These are phyloP conservation scores for Coemansia sp. DNA, from an alignment of 192 early-diverging fungal genomes.

Conservation along the genomic window DNA sequence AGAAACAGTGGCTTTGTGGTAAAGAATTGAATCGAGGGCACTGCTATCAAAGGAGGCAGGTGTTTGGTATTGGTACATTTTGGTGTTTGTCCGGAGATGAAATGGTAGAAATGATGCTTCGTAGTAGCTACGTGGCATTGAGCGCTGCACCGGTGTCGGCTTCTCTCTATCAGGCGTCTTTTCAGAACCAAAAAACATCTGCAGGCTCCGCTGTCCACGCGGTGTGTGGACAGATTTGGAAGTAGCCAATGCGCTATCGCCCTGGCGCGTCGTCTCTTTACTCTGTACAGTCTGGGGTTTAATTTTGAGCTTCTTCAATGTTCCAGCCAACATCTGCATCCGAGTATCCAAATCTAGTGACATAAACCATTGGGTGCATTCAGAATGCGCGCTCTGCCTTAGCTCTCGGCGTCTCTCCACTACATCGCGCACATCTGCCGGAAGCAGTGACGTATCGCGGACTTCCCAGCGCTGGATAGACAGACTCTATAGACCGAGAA, in stretches of 20 bases:
- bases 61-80: slow-evolving; percentile 25
- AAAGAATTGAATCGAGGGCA: slow-evolving; percentile 37
- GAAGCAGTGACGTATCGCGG: slow-evolving; percentile 27
- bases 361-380: slow-evolving; percentile 35
- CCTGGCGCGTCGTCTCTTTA: neutral
- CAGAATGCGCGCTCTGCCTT: slow-evolving; percentile 16
- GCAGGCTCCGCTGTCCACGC: slow-evolving; percentile 42
- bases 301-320: slow-evolving; percentile 29
- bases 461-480: slow-evolving; percentile 52
- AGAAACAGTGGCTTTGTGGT: too few relatives aligned
- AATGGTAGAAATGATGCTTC: slow-evolving; percentile 42
- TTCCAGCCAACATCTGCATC: slow-evolving; percentile 27
- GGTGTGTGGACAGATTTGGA: slow-evolving; percentile 13
- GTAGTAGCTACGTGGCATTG: slow-evolving; percentile 24
- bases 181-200: slow-evolving; percentile 43
- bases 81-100: slow-evolving; percentile 32
- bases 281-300: slow-evolving; percentile 6
- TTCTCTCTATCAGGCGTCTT: slow-evolving; percentile 10
- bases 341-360: slow-evolving; percentile 17
- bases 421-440: slow-evolving; percentile 27
- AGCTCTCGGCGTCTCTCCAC: slow-evolving; percentile 24
- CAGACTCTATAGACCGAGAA: slow-evolving; percentile 6
- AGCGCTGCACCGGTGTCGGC: neutral
- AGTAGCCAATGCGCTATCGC: neutral
- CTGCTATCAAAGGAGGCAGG: slow-evolving; percentile 39